Evolutionary conservation across 2,329 filamentous ascomycete genomes (phyloP).

Genomic region (Septoria petroselini): DNA sequence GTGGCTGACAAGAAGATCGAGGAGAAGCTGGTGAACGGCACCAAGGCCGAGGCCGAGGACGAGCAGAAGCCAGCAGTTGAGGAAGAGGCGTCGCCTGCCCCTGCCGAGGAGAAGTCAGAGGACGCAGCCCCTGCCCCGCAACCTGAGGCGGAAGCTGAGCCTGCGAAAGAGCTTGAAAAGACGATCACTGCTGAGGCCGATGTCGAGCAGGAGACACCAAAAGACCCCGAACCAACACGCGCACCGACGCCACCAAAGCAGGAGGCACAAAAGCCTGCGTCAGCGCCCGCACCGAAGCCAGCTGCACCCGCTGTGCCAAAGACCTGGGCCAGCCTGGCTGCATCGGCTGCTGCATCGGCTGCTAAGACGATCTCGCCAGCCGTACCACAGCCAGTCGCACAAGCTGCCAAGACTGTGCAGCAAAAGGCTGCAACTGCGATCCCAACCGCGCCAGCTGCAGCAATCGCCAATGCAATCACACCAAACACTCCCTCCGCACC

Average conservation of each 20-base stretch:
- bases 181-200: constrained; percentile 40
- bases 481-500: constrained; percentile 34
- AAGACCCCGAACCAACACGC: constrained; percentile 56
- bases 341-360: constrained; percentile 52
- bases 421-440: constrained; percentile 31
- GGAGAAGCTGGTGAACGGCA: constrained; percentile 49
- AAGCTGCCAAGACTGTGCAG: constrained; percentile 25
- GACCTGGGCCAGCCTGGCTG: constrained; percentile 71
- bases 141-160: constrained; percentile 30
- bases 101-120: constrained; percentile 37
- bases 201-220: constrained; percentile 57
- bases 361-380: constrained; percentile 37
- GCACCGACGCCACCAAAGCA: constrained; percentile 41
- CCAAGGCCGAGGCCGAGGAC: constrained; percentile 33
- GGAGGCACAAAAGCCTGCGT: constrained; percentile 50
- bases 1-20: constrained; percentile 73
- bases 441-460: constrained; percentile 29
- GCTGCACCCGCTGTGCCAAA: constrained; percentile 53
- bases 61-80: constrained; percentile 35
- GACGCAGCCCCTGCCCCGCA: constrained; percentile 29
- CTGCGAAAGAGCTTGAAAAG: constrained; percentile 40
- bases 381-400: constrained; percentile 37
- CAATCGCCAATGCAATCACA: constrained; percentile 26
- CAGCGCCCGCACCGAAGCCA: constrained; percentile 54
- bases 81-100: constrained; percentile 28